Evolutionary conservation across 371 early-diverging fungal genomes (phyloP).

Genomic region (Phascolomyces articulosus): DNA sequence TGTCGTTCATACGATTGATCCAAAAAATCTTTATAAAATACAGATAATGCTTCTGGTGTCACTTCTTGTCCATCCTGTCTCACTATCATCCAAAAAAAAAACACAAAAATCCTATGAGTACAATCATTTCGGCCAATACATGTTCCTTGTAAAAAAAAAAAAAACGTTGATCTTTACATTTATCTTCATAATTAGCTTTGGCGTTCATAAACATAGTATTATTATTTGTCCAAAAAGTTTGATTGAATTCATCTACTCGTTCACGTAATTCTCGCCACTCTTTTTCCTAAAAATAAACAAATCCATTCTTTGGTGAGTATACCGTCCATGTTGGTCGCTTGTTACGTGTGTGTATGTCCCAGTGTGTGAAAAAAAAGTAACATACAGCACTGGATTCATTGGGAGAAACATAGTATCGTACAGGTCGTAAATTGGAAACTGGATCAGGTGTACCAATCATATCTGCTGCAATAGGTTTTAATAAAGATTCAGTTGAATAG

Average conservation of each 20-base stretch:
- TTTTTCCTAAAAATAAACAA: conserved; percentile 31
- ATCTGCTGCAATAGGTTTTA: conserved; percentile 41
- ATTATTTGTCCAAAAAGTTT: conserved; percentile 78
- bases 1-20: conserved; percentile 73
- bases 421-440: conserved; percentile 72
- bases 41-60: conserved; percentile 73
- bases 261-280: conserved; percentile 61
- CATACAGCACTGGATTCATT: conserved; percentile 62
- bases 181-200: conserved; percentile 66
- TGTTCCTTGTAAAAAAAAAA: too few species aligned
- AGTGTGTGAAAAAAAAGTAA: neutral
- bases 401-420: conserved; percentile 61
- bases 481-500: neutral
- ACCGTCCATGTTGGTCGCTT: neutral
- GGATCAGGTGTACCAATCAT: conserved; percentile 76
- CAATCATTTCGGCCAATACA: too few species aligned
- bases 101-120: too few species aligned
- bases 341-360: too few species aligned
- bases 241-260: conserved; percentile 64
- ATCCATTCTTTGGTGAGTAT: neutral
- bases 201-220: conserved; percentile 69
- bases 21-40: conserved; percentile 80
- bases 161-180: conserved; percentile 55
- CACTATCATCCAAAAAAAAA: conserved; percentile 22
- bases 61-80: conserved; percentile 46